Evolutionary conservation across 2,329 filamentous ascomycete genomes (phyloP), one percentile per base, ranked within the genome.

Genomic region (Phialophora verrucosa): DNA sequence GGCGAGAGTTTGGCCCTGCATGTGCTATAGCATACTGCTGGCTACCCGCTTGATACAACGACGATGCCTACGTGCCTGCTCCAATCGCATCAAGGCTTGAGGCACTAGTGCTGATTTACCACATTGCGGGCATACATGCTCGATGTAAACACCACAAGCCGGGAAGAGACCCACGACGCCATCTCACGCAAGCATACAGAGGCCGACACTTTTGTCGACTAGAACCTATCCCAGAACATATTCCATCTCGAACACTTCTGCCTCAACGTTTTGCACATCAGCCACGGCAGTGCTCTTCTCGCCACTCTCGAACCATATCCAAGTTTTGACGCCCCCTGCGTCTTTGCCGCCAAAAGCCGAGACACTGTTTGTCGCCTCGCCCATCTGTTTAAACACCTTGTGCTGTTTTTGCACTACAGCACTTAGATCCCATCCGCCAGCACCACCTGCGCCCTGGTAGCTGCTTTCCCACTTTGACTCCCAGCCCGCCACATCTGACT

Each of bases 371-470:
- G 64, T 59, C 25, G 59, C 53, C 50, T 66, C 64, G 27, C 44
- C 59, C 64, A 66, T 62, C 10, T 59, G 35, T 61, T 29, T 27
- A 58, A 65, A 65, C 5, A 53, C 63, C 32, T 47, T 38, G 35
- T 65, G 63, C 31, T 65, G 58, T 35, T 62, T 62, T 31, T 65
- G 63, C 44, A 65, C 63, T 14, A 20, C 14, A n/a, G 38, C 44
- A 51, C 63, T 65, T 44, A 50, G 3, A n/a, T 65, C 63, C 63
- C 63, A 62, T 25, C 63, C 58, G 4, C 58, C 63, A 53, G 50
- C 42, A 17, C 58, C 63, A 23, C 27, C 27, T 14, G 0, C 35
- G 50, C 38, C 32, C 17, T 44, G 10, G 11, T 42, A 5, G 14
- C 35, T 42, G 35, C 35, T 42, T 17, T 58, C 56, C 63, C 63